phyloP scores from a whole-genome alignment of 441 rosid species.

The Adansonia grandidieri region DNA sequence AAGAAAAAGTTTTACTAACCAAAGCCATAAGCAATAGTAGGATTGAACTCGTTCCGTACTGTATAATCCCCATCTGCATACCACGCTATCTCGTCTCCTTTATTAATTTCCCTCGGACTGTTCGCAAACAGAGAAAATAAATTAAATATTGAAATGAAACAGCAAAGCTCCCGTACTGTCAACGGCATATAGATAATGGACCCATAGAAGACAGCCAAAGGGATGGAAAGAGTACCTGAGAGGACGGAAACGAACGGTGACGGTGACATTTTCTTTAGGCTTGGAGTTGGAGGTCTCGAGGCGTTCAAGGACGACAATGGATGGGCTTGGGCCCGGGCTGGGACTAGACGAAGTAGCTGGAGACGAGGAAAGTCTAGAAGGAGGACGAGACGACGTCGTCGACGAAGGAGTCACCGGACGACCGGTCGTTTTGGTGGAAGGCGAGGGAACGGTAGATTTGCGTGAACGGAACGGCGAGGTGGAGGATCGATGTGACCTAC shows the following conservation, averaged over 20 bases:
- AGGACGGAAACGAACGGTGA: slow-evolving; percentile 91
- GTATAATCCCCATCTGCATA: slow-evolving; percentile 85
- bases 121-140: slow-evolving; percentile 18
- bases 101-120: slow-evolving; percentile 76
- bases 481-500: slow-evolving; percentile 65
- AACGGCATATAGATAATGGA: slow-evolving; percentile 9
- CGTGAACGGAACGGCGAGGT: slow-evolving; percentile 84
- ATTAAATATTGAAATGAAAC: slow-evolving; percentile 23
- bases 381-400: slow-evolving; percentile 43
- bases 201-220: not conserved
- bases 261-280: slow-evolving; percentile 80
- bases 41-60: slow-evolving; percentile 76
- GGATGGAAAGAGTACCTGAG: slow-evolving; percentile 58
- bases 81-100: slow-evolving; percentile 95
- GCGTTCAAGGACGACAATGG: slow-evolving; percentile 41
- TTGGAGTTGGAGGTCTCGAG: slow-evolving; percentile 51
- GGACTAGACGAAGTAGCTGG: slow-evolving; percentile 43
- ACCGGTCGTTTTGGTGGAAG: slow-evolving; percentile 36
- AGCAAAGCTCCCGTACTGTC: not conserved
- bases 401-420: slow-evolving; percentile 66
- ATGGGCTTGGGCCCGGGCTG: slow-evolving; percentile 40
- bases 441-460: slow-evolving; percentile 55
- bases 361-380: slow-evolving; percentile 53
- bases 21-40: slow-evolving; percentile 74
- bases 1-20: slow-evolving; percentile 50